These are phyloP conservation scores for Mallotus repandus DNA, from an alignment of 441 rosid genomes.

Conservation along the genomic window DNA sequence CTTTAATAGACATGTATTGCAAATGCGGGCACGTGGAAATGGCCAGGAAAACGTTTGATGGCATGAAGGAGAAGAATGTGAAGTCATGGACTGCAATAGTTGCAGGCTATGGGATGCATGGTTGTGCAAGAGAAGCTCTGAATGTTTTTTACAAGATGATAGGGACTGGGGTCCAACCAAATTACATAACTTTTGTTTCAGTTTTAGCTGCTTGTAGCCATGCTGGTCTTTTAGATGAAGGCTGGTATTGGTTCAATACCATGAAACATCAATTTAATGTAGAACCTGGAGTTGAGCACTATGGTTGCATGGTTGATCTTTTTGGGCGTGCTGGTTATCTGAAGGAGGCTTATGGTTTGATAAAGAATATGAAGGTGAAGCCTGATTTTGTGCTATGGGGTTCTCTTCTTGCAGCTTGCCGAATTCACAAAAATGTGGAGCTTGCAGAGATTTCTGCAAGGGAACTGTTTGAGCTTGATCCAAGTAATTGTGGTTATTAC, in stretches of 20 bases:
- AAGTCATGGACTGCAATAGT: conserved; percentile 86
- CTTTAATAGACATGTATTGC: conserved; percentile 80
- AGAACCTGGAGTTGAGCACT: conserved; percentile 85
- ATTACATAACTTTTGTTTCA: conserved; percentile 72
- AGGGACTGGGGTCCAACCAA: conserved; percentile 53
- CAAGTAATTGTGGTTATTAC: conserved; percentile 65
- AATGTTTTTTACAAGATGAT: conserved; percentile 67
- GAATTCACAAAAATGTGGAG: conserved; percentile 78
- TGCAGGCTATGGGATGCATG: conserved; percentile 84
- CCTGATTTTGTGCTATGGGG: conserved; percentile 81
- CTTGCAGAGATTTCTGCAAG: conserved; percentile 70
- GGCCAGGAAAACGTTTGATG: conserved; percentile 58
- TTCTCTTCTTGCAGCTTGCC: conserved; percentile 89
- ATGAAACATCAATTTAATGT: conserved; percentile 55
- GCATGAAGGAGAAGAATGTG: conserved; percentile 60
- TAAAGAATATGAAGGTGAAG: conserved; percentile 58
- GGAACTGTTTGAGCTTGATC: conserved; percentile 62
- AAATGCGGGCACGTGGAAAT: conserved; percentile 73
- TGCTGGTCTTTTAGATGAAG: conserved; percentile 72
- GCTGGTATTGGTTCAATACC: conserved; percentile 69
- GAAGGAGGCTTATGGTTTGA: conserved; percentile 57
- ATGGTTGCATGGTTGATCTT: conserved; percentile 89
- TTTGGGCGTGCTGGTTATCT: conserved; percentile 79
- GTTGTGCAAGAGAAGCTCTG: conserved; percentile 63
- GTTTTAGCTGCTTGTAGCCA: conserved; percentile 82